phyloP scores from a whole-genome alignment of 768 basidiomycete species.

The Pisolithus marmoratus region DNA sequence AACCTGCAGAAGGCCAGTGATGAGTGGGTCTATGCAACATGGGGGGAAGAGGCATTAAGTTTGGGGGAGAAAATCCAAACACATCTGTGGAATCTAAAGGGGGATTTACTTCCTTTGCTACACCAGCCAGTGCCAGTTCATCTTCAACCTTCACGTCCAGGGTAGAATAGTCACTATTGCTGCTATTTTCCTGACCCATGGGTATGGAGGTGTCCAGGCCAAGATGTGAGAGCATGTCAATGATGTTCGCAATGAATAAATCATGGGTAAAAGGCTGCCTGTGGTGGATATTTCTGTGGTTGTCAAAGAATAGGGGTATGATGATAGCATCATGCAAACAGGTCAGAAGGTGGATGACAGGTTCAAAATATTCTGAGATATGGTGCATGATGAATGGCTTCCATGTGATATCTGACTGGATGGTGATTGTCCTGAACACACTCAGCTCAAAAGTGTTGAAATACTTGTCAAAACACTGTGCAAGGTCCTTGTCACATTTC shows the following conservation, averaged over 20 bases:
- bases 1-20: too few species aligned
- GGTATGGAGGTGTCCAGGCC: background rate
- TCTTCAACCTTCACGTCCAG: background rate
- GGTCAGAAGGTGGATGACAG: background rate
- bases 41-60: too few species aligned
- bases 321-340: background rate
- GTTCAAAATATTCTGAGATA: background rate
- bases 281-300: background rate
- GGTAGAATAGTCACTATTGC: background rate
- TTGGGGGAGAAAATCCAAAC: too few species aligned
- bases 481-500: background rate
- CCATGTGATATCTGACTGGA: background rate
- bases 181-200: background rate
- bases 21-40: too few species aligned
- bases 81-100: background rate
- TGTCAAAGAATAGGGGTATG: background rate
- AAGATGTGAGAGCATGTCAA: background rate
- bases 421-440: background rate
- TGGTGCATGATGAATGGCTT: background rate
- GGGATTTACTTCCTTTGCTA: background rate
- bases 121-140: background rate
- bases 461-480: constrained; percentile 3
- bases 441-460: constrained; percentile 5
- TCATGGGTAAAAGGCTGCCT: background rate
- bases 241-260: background rate